Conservation (phyloP, 768 basidiomycete genomes). For the Chiua virens region DNA sequence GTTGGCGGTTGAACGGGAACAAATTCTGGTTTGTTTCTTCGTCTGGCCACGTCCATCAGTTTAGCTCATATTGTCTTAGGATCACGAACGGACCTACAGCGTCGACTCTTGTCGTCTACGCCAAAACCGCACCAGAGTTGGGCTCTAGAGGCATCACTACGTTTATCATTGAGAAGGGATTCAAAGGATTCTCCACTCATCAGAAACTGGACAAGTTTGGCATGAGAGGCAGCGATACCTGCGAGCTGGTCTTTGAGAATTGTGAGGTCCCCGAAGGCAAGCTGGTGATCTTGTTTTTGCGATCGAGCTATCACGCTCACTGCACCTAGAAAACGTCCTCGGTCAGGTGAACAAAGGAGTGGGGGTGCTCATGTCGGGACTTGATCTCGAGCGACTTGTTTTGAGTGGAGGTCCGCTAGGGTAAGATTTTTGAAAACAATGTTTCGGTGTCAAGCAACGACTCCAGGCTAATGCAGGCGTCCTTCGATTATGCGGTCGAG, state of each 20-base stretch:
- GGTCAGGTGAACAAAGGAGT: constrained; percentile 80
- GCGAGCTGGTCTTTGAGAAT: constrained; percentile 89
- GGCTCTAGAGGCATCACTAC: constrained; percentile 90
- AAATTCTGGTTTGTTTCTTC: constrained; percentile 77
- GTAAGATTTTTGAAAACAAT: constrained; percentile 36
- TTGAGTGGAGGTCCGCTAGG: constrained; percentile 91
- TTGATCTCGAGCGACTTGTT: constrained; percentile 90
- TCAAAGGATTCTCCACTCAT: constrained; percentile 83
- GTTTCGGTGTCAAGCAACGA: constrained; percentile 6
- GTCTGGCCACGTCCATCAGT: background rate
- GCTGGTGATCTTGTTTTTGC: constrained; percentile 6
- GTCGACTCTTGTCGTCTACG: constrained; percentile 90
- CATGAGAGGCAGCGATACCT: constrained; percentile 95
- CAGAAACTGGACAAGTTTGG: constrained; percentile 95
- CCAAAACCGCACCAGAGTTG: constrained; percentile 76
- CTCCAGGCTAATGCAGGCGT: constrained; percentile 83
- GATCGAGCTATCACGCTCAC: background rate
- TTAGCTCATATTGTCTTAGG: constrained; percentile 43
- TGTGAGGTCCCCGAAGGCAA: constrained; percentile 86
- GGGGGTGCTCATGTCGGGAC: constrained; percentile 88
- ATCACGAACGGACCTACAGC: constrained; percentile 94
- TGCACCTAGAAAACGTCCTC: constrained; percentile 70
- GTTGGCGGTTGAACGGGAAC: constrained; percentile 82
- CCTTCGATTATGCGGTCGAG: constrained; percentile 83
- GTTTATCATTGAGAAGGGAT: constrained; percentile 84